A percentile compares a stretch with the other conserved stretches of the same genome.
Conservation (phyloP, 805 yeast genomes). For the baker's yeast (Saccharomyces cerevisiae) region DNA sequence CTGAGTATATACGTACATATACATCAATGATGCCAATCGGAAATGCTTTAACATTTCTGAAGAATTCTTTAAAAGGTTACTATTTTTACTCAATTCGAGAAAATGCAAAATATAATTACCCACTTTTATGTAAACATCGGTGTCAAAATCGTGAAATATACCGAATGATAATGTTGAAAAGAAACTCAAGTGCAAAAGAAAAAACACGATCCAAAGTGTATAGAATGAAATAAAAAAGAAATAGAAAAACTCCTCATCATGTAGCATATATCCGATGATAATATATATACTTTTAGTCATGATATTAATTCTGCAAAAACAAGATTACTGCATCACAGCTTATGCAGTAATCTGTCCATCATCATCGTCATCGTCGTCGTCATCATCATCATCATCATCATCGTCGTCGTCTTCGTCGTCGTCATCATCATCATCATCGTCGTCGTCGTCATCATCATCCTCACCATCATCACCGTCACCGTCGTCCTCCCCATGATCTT, state of each 20-base stretch:
- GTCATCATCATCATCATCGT: background rate
- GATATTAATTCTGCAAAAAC: background rate
- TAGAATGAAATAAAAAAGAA: no score
- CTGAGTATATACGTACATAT: no score
- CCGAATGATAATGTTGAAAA: no score
- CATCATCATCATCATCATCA: background rate
- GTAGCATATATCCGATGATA: background rate
- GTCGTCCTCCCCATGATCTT: background rate
- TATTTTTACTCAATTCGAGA: no score
- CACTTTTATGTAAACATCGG: no score
- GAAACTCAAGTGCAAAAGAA: no score
- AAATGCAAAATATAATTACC: no score
- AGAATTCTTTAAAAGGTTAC: no score
- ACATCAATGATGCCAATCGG: no score
- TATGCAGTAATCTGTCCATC: background rate
- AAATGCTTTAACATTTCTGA: no score
- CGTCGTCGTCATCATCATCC: background rate
- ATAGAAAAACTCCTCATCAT: background rate
- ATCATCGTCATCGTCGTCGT: background rate
- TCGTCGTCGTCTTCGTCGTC: background rate
- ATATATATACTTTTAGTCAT: constrained; percentile 1
- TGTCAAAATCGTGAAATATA: no score
- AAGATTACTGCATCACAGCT: background rate
- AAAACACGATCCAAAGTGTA: no score
- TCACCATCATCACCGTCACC: background rate